A percentile compares a stretch with the other conserved stretches of the same genome.
phyloP scores from a whole-genome alignment of 1,284 basidiomycete genomes.

The Stereum hirsutum region DNA sequence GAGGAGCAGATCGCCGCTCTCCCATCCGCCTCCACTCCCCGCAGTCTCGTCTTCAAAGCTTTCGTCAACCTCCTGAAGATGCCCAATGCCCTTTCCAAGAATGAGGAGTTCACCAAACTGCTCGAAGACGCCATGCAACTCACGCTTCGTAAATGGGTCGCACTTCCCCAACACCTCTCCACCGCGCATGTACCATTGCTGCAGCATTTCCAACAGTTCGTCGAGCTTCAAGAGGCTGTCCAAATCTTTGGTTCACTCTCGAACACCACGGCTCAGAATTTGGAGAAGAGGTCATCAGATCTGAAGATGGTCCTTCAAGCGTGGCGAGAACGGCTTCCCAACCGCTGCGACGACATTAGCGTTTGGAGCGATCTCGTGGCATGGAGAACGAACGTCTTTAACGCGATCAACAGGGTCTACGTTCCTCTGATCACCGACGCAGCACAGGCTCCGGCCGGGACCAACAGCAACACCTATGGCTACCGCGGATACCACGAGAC shows the following conservation, averaged over 20 bases:
- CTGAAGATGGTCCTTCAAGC: slow-evolving; percentile 94
- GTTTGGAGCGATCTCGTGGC: slow-evolving; percentile 98
- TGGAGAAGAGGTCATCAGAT: slow-evolving; percentile 93
- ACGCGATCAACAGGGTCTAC: slow-evolving; percentile 94
- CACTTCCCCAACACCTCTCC: slow-evolving; percentile 80
- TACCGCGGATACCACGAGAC: slow-evolving; percentile 99
- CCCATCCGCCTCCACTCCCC: slow-evolving; percentile 84
- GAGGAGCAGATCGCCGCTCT: slow-evolving; percentile 83
- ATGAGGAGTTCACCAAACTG: slow-evolving; percentile 75
- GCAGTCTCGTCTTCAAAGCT: slow-evolving; percentile 92
- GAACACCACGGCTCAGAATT: slow-evolving; percentile 80
- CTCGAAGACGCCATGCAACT: slow-evolving; percentile 97
- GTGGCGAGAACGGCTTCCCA: slow-evolving; percentile 96
- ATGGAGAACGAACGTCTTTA: slow-evolving; percentile 91
- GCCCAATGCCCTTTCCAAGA: slow-evolving; percentile 60
- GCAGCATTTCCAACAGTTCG: slow-evolving; percentile 98
- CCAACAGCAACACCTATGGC: slow-evolving; percentile 78
- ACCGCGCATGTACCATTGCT: slow-evolving; percentile 90
- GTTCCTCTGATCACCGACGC: slow-evolving; percentile 76
- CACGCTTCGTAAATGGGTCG: slow-evolving; percentile 93
- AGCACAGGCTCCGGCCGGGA: slow-evolving; percentile 37
- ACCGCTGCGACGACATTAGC: slow-evolving; percentile 98
- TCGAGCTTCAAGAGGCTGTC: slow-evolving; percentile 94
- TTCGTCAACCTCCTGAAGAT: slow-evolving; percentile 80
- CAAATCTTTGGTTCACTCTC: slow-evolving; percentile 91